Percentiles rank a stretch among this genome's conserved stretches.
Conservation (phyloP, 768 basidiomycete species). For the Brasilioporus rufonigricans region DNA sequence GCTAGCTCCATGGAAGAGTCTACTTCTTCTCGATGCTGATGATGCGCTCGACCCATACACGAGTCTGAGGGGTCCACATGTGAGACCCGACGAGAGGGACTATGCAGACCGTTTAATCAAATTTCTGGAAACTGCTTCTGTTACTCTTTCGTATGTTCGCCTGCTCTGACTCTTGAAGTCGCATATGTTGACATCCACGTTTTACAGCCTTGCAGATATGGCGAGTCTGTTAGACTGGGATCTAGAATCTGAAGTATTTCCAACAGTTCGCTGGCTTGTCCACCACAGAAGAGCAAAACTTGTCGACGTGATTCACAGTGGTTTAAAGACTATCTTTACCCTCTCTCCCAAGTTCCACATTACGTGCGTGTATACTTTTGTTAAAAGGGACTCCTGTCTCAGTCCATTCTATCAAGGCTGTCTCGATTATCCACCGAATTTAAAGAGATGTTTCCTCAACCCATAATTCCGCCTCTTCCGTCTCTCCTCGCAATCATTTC, state of each 20-base stretch:
- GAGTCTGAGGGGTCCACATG: constrained; percentile 56
- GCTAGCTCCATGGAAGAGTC: constrained; percentile 88
- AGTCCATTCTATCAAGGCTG: constrained; percentile 2
- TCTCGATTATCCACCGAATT: constrained; percentile 59
- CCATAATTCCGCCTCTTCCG: constrained; percentile 67
- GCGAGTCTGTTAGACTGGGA: constrained; percentile 82
- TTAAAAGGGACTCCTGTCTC: not conserved
- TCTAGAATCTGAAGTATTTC: constrained; percentile 77
- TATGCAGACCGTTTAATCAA: constrained; percentile 70
- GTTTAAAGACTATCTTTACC: constrained; percentile 79
- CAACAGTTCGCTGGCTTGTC: constrained; percentile 90
- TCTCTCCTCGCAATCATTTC: constrained; percentile 76
- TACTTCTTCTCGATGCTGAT: constrained; percentile 70
- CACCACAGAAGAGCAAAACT: constrained; percentile 88
- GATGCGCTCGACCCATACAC: constrained; percentile 57
- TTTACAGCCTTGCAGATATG: constrained; percentile 68
- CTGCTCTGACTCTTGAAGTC: not conserved
- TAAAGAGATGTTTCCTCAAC: constrained; percentile 53
- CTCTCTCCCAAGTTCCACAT: constrained; percentile 62
- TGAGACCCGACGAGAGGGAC: constrained; percentile 61
- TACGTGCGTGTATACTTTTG: constrained; percentile 45
- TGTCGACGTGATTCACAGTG: constrained; percentile 78
- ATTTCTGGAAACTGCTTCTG: constrained; percentile 71
- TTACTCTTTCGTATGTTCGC: constrained; percentile 69
- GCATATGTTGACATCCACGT: not conserved